Base-by-base conservation (phyloP, 139 green algal genomes). In the Coelastrella sp. region DNA sequence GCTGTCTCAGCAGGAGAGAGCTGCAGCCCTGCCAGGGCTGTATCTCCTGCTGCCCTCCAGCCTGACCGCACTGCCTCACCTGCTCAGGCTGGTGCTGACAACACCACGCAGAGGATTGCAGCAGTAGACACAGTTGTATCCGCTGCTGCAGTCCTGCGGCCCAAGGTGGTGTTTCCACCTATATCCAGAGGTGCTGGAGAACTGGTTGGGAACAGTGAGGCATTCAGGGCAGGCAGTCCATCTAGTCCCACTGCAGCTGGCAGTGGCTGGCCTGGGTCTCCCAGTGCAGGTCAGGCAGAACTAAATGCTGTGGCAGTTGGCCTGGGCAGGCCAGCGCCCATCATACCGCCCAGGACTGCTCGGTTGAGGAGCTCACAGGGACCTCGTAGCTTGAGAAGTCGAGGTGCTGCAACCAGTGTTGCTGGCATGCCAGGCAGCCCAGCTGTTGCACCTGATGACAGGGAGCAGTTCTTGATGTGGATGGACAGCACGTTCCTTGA, bases 161-260 rank as follows among this genome's bases (percentile, higher is more conserved):
- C 92, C 10, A 92, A 95, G 80, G 94, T 92, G n/a, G 74, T 94
- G n/a, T 95, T 96, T 74, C 92, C 94, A 25, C 93, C 94, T 61
- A 95, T 96, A 20, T 80, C 61, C 24, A 63, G 84, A 9, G 58
- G 25, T 56, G 58, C 22, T 68, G 65, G 7, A 19, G 65, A 15
- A 66, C 63, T 20, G 12, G 78, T 11, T 60, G 80, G 7, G 59
- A 22, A 7, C 9, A 20, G 66, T 58, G 68, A 80, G 7, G 27
- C 78, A 10, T n/a, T n/a, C 49, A 81, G 66, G 66, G 84, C 68
- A n/a, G 8, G 49, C 68, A 80, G 84, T 60, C 84, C 82, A 35
- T 22, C 35, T 14, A 68, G 68, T 24, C 68, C 68, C 10, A 25
- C 15, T 27, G 68, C 15, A 27, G 17, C 10, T 24, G 19, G 17